phyloP scores from a whole-genome alignment of 352 stramenopile genomes.

The Pythium phragmitis region DNA sequence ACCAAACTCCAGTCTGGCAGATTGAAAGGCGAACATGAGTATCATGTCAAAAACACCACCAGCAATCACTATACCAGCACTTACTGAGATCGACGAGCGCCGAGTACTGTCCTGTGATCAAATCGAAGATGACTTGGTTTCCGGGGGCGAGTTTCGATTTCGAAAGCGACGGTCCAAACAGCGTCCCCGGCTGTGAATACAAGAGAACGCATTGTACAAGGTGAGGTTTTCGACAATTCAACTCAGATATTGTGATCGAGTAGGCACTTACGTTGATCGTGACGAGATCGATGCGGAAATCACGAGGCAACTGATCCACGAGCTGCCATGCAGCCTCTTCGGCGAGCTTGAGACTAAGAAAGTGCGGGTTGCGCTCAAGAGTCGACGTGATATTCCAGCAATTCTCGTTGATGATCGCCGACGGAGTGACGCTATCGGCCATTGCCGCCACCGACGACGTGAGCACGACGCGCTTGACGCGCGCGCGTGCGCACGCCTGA shows the following conservation, averaged over 20 bases:
- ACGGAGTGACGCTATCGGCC: slow-evolving; percentile 70
- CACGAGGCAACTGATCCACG: slow-evolving; percentile 79
- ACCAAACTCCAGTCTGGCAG: slow-evolving; percentile 78
- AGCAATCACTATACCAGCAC: slow-evolving; percentile 7
- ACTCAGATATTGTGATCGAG: neutral
- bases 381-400: slow-evolving; percentile 87
- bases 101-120: slow-evolving; percentile 86
- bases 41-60: neutral
- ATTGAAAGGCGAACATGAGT: neutral
- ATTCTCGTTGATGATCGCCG: slow-evolving; percentile 83
- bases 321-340: slow-evolving; percentile 88
- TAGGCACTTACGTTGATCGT: slow-evolving; percentile 73
- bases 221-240: slow-evolving; percentile 1
- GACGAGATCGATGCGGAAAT: slow-evolving; percentile 83
- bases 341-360: slow-evolving; percentile 83
- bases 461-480: slow-evolving; percentile 82
- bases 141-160: slow-evolving; percentile 82
- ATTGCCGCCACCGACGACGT: slow-evolving; percentile 87
- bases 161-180: slow-evolving; percentile 79
- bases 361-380: slow-evolving; percentile 85
- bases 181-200: slow-evolving; percentile 54
- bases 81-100: slow-evolving; percentile 83
- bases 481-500: slow-evolving; percentile 74
- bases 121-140: slow-evolving; percentile 87
- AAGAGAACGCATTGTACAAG: neutral